A percentile compares a stretch with the other conserved stretches of the same genome.
Conservation (phyloP, 1,284 basidiomycete genomes). For the Ceratobasidium sp. region DNA sequence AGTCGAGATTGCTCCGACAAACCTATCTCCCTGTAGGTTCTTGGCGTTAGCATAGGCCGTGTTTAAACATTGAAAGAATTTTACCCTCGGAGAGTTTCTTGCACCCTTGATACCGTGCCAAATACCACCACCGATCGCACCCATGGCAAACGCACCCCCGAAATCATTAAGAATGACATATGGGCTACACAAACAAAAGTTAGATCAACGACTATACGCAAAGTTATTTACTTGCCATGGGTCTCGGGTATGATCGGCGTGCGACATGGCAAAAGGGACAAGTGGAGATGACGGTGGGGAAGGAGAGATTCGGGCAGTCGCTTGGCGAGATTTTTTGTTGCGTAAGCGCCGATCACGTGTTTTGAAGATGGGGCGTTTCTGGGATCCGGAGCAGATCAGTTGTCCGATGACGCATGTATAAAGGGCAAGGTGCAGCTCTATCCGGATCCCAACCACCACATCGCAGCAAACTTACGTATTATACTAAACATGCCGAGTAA, state of each 20-base stretch:
- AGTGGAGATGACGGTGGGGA: slow-evolving; percentile 14
- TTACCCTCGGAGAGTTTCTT: slow-evolving; percentile 87
- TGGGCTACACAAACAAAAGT: slow-evolving; percentile 62
- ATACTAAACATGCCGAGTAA: slow-evolving; percentile 10
- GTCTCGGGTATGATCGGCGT: slow-evolving; percentile 91
- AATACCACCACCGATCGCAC: slow-evolving; percentile 93
- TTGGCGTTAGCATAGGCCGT: slow-evolving; percentile 1
- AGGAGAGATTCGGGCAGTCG: slow-evolving; percentile 6
- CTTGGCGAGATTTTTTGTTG: slow-evolving; percentile 28
- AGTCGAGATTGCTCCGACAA: slow-evolving; percentile 91
- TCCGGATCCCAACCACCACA: slow-evolving; percentile 24
- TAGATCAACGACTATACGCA: background rate
- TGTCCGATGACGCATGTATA: slow-evolving; percentile 26
- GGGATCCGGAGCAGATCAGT: background rate
- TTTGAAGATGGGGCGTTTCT: slow-evolving; percentile 13
- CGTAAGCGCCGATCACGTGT: slow-evolving; percentile 9
- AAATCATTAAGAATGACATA: slow-evolving; percentile 99
- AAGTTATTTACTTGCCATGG: slow-evolving; percentile 68
- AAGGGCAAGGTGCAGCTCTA: background rate
- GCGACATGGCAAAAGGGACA: slow-evolving; percentile 54
- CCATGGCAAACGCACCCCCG: slow-evolving; percentile 96
- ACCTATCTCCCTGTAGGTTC: slow-evolving; percentile 79
- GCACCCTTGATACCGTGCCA: slow-evolving; percentile 99
- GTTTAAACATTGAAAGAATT: background rate
- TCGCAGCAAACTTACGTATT: background rate